Evolutionary conservation across 805 yeast species (phyloP), one percentile per base, ranked within the genome.

Genomic region (Millerozyma acaciae): DNA sequence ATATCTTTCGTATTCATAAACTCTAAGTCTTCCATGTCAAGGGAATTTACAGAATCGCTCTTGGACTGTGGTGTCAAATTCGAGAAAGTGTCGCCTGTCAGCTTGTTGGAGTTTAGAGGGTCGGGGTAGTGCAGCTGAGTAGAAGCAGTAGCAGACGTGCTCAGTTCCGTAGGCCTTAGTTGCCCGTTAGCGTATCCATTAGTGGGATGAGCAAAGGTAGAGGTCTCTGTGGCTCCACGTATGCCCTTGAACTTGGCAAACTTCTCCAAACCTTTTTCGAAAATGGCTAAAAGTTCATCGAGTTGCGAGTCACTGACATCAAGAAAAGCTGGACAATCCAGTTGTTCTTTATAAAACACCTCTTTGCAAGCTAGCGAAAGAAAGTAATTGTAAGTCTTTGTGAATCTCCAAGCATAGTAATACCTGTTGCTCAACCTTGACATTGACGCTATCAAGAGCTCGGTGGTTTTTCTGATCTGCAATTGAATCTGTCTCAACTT

Each of bases 331-430:
- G 15, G 13, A 6, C 15, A 7, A 6, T 23, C 13, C 10, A n/a
- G 15, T 23, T n/a, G 10, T 6, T 23, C 12, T 15, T 48, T 40
- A 35, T 52, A 60, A 21, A 56, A 48, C 5, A 53, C 58, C 15
- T 55, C 43, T 13, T 58, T 51, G 0, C 40, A 51, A 8, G 75
- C 36, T 4, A 70, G 33, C 16, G 54, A 58, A 8, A 68, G 42
- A 14, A 77, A 45, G 28, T 60, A 67, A 5, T 52, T 52, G 32
- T 73, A 75, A 1, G 84, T 80, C 45, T 78, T 80, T 22, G 75
- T 65, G 50, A 81, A 68, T 55, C 83, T 71, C 78, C 80, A 78
- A 2, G 87, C 83, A 48, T 78, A 79, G 37, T 76, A 77, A 48
- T 79, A 81, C 41, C 76, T 67, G 16, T 60, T 64, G 14, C 84